These are phyloP conservation scores for Rubia balearica DNA, from an alignment of 305 asterid genomes.

Conservation along the genomic window DNA sequence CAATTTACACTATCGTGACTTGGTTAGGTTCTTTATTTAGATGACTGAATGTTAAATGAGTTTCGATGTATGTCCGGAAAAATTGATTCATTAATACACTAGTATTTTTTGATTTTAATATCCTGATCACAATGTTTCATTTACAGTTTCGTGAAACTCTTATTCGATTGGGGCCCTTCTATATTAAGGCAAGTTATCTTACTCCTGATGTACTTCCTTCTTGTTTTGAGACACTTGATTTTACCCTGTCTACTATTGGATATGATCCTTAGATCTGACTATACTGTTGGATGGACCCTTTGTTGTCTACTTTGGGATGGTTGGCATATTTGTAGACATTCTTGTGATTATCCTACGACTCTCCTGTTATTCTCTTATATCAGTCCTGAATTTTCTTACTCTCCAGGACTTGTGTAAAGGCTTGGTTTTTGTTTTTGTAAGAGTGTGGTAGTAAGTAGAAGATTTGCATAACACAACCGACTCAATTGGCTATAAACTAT, in stretches of 20 bases:
- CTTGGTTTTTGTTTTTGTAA: neutral
- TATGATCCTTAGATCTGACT: neutral
- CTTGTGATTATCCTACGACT: neutral
- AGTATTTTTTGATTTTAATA: neutral
- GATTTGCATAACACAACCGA: neutral
- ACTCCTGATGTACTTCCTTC: slow-evolving; percentile 9
- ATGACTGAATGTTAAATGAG: neutral
- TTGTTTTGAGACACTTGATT: slow-evolving; percentile 5
- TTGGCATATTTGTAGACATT: neutral
- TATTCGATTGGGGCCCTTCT: slow-evolving; percentile 86
- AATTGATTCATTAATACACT: neutral
- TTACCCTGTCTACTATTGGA: neutral
- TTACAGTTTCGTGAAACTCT: slow-evolving; percentile 96
- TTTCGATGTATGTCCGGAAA: neutral
- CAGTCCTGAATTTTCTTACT: neutral
- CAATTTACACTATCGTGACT: neutral
- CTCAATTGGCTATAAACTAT: neutral
- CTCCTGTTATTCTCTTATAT: neutral
- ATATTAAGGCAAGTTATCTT: slow-evolving; percentile 73
- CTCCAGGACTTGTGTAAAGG: neutral
- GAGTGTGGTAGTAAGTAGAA: neutral
- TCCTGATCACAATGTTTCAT: neutral
- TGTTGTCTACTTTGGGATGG: neutral
- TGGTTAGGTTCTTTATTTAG: neutral
- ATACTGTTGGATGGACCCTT: neutral